Conservation (phyloP, 768 basidiomycete genomes). For the Pholiota conissans region DNA sequence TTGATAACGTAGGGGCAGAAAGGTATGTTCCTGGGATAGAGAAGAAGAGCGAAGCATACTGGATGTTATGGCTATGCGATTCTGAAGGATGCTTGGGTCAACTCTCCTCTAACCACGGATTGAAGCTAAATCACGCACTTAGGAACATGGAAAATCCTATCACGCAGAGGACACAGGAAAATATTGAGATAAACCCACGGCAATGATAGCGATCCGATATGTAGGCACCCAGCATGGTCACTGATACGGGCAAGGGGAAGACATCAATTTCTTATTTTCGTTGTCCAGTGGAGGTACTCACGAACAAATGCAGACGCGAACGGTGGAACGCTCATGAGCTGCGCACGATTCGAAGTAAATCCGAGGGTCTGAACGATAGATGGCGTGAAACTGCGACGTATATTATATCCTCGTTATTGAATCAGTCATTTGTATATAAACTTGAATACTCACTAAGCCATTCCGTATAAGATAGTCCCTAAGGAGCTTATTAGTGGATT, state of each 20-base stretch:
- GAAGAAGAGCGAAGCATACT: slow-evolving; percentile 59
- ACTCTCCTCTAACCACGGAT: background rate
- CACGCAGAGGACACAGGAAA: background rate
- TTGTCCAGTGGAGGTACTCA: background rate
- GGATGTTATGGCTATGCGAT: slow-evolving; percentile 35
- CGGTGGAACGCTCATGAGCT: slow-evolving; percentile 33
- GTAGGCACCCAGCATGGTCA: background rate
- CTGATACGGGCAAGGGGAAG: background rate
- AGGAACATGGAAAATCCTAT: background rate
- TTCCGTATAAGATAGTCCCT: background rate
- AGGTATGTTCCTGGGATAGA: slow-evolving; percentile 52
- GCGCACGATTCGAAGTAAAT: slow-evolving; percentile 27
- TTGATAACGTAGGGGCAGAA: slow-evolving; percentile 48
- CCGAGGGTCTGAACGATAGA: slow-evolving; percentile 30
- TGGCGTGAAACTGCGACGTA: slow-evolving; percentile 31
- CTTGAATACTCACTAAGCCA: background rate
- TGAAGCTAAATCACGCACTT: background rate
- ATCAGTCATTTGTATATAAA: slow-evolving; percentile 18
- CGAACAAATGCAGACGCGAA: background rate
- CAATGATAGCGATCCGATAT: background rate
- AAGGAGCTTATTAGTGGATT: slow-evolving; percentile 18
- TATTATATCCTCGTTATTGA: slow-evolving; percentile 30
- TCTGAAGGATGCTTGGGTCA: slow-evolving; percentile 21
- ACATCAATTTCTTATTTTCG: background rate
- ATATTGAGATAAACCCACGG: background rate